These are phyloP conservation scores for Trichoderma gracile DNA, from an alignment of 2,329 filamentous ascomycete genomes.

Conservation along the genomic window DNA sequence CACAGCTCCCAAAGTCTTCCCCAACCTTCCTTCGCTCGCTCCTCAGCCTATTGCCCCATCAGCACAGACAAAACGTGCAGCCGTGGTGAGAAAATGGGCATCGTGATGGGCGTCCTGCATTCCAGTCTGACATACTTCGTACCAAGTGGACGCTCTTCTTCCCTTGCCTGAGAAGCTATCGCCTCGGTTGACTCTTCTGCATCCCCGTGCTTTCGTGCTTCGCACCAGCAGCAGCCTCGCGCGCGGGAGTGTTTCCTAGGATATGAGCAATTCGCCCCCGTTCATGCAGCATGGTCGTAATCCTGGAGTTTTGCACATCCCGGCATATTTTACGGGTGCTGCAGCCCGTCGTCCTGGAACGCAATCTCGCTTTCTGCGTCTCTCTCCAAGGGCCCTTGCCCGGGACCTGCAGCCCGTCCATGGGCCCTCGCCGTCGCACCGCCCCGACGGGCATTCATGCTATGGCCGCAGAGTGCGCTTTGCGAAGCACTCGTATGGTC, in stretches of 20 bases:
- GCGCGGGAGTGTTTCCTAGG: too few species aligned
- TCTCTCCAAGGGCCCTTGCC: constrained; percentile 6
- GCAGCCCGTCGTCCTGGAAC: constrained; percentile 1
- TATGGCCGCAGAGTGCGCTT: neutral
- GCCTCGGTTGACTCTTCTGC: constrained; percentile 6
- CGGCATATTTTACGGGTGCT: neutral
- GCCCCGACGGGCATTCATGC: constrained; percentile 5
- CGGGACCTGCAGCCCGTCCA: constrained; percentile 6
- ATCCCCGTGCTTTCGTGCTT: neutral
- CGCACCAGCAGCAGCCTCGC: neutral
- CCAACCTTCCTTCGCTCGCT: neutral
- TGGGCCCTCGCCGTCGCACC: constrained; percentile 14
- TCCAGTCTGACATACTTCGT: constrained; percentile 7
- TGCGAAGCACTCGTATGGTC: neutral
- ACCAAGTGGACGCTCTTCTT: neutral
- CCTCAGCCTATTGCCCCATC: constrained; percentile 10
- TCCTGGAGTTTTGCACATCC: neutral
- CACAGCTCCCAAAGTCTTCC: too few species aligned
- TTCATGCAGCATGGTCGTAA: constrained; percentile 18
- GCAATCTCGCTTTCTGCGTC: constrained; percentile 22
- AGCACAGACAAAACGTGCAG: constrained; percentile 5
- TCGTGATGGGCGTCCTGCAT: constrained; percentile 11
- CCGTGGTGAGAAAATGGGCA: neutral
- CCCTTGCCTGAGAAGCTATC: neutral
- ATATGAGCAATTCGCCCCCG: neutral